Evolutionary conservation across 306 rosid genomes (phyloP).

Genomic region (Prunus mongolica): DNA sequence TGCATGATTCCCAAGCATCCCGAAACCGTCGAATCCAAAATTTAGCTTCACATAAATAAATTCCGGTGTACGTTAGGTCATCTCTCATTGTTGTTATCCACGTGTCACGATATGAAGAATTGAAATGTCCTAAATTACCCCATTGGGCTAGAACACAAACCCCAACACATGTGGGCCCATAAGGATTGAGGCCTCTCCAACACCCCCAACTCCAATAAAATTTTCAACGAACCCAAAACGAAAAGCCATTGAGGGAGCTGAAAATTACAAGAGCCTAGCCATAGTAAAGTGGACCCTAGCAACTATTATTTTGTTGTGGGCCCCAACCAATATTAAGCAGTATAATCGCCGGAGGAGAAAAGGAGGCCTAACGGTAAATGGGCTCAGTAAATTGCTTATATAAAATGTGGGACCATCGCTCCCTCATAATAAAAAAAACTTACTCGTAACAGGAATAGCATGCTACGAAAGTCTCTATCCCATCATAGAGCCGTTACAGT

Average conservation of each 20-base stretch:
- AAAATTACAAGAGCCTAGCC: no score
- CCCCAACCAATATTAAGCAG: neutral
- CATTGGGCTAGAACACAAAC: neutral
- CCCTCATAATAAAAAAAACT: no score
- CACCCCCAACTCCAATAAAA: neutral
- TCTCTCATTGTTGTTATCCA: no score
- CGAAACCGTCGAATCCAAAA: slow-evolving; percentile 72
- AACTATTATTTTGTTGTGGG: neutral
- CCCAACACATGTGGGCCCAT: neutral
- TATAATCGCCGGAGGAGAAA: neutral
- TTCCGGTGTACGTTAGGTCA: neutral
- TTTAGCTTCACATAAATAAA: slow-evolving; percentile 35
- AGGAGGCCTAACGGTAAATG: neutral
- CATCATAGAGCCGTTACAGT: slow-evolving; percentile 23
- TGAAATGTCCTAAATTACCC: neutral
- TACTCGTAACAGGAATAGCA: no score
- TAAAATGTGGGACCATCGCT: neutral
- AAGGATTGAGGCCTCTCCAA: neutral
- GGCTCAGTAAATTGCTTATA: no score
- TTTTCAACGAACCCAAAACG: neutral
- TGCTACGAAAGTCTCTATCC: no score
- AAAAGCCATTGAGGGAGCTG: neutral
- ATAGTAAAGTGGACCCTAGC: neutral
- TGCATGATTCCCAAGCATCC: slow-evolving; percentile 83
- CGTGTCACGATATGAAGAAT: no score